phyloP scores from a whole-genome alignment of 768 basidiomycete species.

The Panaeolus papilionaceus region DNA sequence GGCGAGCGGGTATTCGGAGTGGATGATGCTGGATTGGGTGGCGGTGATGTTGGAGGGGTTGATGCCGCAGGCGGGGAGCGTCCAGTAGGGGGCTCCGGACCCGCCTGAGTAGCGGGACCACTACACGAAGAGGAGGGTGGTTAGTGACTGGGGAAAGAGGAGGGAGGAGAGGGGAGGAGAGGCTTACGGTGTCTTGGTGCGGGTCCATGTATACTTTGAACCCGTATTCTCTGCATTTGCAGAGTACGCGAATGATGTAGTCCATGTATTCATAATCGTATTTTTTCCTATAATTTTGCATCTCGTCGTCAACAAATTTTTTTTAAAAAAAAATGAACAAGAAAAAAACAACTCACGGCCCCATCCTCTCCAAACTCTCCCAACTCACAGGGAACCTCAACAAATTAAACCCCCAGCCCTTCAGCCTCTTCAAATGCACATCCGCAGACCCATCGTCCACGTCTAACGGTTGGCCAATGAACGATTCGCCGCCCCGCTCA shows the following conservation, averaged over 20 bases:
- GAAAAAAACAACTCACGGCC: slow-evolving; percentile 75
- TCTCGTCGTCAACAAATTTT: neutral
- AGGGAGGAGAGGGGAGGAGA: slow-evolving; percentile 7
- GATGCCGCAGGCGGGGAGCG: slow-evolving; percentile 87
- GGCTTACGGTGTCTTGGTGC: slow-evolving; percentile 90
- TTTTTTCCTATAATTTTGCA: slow-evolving; percentile 61
- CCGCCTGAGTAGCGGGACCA: slow-evolving; percentile 97
- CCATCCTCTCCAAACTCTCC: slow-evolving; percentile 93
- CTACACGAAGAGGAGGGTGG: slow-evolving; percentile 43
- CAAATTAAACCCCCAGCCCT: slow-evolving; percentile 94
- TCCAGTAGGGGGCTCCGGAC: slow-evolving; percentile 96
- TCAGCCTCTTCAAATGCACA: slow-evolving; percentile 82
- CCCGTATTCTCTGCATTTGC: slow-evolving; percentile 90
- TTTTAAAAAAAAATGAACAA: slow-evolving; percentile 20
- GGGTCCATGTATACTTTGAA: slow-evolving; percentile 95
- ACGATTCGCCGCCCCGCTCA: slow-evolving; percentile 68
- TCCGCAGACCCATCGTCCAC: slow-evolving; percentile 88
- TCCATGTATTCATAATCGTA: slow-evolving; percentile 94
- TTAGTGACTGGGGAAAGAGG: slow-evolving; percentile 16
- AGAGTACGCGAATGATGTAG: slow-evolving; percentile 86
- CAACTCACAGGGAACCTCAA: slow-evolving; percentile 88
- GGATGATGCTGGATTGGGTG: slow-evolving; percentile 85
- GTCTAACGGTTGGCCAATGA: slow-evolving; percentile 79
- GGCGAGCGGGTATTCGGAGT: slow-evolving; percentile 83
- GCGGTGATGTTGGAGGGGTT: slow-evolving; percentile 85